These are phyloP conservation scores for Peribolospora baueri DNA, from an alignment of 768 basidiomycete genomes.

Conservation along the genomic window DNA sequence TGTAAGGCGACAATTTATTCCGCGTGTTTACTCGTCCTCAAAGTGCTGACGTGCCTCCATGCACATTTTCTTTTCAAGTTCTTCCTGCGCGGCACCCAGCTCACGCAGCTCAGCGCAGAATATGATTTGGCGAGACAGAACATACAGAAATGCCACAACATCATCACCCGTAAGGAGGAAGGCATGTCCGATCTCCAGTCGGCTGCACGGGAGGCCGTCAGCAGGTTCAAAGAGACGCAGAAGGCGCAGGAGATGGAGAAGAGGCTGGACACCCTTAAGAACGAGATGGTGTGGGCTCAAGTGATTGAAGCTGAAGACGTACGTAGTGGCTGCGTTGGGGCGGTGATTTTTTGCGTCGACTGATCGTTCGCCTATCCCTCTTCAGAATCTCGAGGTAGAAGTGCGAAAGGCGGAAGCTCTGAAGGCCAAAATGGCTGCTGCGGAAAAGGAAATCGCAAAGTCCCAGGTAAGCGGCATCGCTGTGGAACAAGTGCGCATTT, in stretches of 20 bases:
- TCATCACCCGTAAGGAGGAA: constrained; percentile 46
- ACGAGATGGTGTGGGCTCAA: constrained; percentile 22
- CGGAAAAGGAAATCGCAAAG: constrained; percentile 24
- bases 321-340: constrained; percentile 7
- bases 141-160: constrained; percentile 39
- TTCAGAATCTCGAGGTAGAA: constrained; percentile 20
- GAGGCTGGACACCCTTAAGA: constrained; percentile 37
- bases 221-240: constrained; percentile 44
- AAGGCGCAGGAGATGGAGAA: constrained; percentile 48
- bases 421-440: constrained; percentile 19
- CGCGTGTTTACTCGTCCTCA: neutral
- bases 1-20: constrained; percentile 21
- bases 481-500: constrained; percentile 24
- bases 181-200: constrained; percentile 50
- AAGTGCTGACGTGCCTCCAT: neutral
- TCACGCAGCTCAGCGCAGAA: constrained; percentile 63
- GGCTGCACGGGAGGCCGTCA: constrained; percentile 32
- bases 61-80: constrained; percentile 31
- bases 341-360: neutral
- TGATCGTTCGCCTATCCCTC: neutral
- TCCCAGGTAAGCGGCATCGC: constrained; percentile 21
- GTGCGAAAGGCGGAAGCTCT: constrained; percentile 31
- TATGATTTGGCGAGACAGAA: constrained; percentile 55
- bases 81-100: constrained; percentile 79
- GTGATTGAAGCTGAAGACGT: constrained; percentile 16